Conservation (phyloP, 106 monocot genomes). For the Narthecium ossifragum region DNA sequence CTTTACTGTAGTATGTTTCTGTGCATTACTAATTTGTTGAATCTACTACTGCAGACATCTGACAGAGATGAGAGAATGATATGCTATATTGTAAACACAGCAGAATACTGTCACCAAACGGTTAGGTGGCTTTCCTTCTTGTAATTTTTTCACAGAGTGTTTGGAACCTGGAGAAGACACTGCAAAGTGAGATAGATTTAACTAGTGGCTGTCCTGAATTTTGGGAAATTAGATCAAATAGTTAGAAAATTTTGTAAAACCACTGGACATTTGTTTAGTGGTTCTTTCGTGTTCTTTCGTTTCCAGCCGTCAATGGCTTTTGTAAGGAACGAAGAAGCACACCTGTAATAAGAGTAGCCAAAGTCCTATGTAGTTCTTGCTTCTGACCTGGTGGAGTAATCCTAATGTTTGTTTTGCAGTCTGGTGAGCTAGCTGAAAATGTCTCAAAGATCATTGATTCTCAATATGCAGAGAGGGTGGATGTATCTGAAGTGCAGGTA, state of each 20-base stretch:
- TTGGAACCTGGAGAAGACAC: background rate
- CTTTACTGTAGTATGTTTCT: background rate
- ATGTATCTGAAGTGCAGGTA: constrained; percentile 98
- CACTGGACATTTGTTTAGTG: too few species aligned
- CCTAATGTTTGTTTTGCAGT: constrained; percentile 53
- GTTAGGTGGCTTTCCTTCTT: constrained; percentile 30
- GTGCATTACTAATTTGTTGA: constrained; percentile 1
- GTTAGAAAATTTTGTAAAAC: too few species aligned
- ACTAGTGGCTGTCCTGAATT: too few species aligned
- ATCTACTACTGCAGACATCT: constrained; percentile 59
- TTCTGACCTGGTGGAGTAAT: too few species aligned
- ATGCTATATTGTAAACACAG: constrained; percentile 97
- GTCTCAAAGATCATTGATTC: constrained; percentile 93
- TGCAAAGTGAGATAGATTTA: too few species aligned
- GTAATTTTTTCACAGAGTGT: background rate
- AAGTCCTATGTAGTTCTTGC: too few species aligned
- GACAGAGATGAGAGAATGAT: constrained; percentile 96
- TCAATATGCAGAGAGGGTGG: constrained; percentile 77
- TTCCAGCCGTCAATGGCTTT: too few species aligned
- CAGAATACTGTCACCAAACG: constrained; percentile 97
- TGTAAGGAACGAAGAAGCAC: too few species aligned
- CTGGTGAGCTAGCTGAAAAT: constrained; percentile 96
- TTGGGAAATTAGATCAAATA: too few species aligned
- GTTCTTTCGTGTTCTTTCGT: too few species aligned
- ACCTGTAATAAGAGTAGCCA: too few species aligned